phyloP scores from a whole-genome alignment of 345 rosid species.

The Theobroma cacao region DNA sequence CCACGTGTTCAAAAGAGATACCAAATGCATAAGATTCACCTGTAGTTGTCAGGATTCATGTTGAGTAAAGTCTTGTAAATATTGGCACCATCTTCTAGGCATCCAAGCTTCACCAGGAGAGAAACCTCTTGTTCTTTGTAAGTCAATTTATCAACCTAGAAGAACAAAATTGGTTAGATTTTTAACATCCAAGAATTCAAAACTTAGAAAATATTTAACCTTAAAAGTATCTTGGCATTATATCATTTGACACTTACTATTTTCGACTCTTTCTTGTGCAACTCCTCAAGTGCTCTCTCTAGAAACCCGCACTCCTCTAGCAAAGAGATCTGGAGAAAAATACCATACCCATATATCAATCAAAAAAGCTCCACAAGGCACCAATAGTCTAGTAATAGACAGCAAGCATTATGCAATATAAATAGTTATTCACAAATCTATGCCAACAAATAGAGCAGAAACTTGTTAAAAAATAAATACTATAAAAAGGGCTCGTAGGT shows the following conservation, averaged over 20 bases:
- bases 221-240: not conserved
- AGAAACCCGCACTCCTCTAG: conserved; percentile 74
- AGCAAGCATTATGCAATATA: not conserved
- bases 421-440: not conserved
- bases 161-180: conserved; percentile 20
- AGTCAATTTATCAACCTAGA: conserved; percentile 83
- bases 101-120: conserved; percentile 73
- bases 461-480: not conserved
- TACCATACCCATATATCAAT: not conserved
- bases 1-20: not conserved
- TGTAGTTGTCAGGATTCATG: conserved; percentile 96
- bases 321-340: conserved; percentile 64
- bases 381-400: not conserved
- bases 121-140: conserved; percentile 88
- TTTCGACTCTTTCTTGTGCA: conserved; percentile 69
- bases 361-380: not conserved
- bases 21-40: conserved; percentile 41
- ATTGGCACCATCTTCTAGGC: conserved; percentile 71
- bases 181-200: conserved; percentile 1
- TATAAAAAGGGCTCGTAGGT: not conserved
- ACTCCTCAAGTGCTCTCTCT: conserved; percentile 78
- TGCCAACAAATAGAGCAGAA: not conserved
- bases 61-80: conserved; percentile 69
- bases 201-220: not conserved
- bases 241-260: conserved; percentile 53